Conservation (phyloP, 2,329 filamentous ascomycete species). For the Monosporascus sp. region DNA sequence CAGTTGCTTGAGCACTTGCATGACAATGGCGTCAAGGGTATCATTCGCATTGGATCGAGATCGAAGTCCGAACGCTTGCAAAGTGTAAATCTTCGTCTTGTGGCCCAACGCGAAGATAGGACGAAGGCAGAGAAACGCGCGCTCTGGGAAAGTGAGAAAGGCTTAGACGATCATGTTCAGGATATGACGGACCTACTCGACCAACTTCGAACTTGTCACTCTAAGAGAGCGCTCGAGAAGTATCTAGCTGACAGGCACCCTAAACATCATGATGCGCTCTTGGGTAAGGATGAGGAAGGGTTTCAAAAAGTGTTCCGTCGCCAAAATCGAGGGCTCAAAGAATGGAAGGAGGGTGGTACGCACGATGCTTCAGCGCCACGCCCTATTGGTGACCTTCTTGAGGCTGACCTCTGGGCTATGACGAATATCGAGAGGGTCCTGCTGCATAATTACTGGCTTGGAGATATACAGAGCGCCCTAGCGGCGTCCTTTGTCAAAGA, state of each 20-base stretch:
- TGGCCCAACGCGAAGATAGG: slow-evolving; percentile 24
- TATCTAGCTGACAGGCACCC: slow-evolving; percentile 16
- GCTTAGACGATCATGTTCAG: slow-evolving; percentile 5
- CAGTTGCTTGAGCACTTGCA: slow-evolving; percentile 57
- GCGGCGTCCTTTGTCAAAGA: slow-evolving; percentile 4
- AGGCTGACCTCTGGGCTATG: slow-evolving; percentile 14
- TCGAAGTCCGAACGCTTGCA: slow-evolving; percentile 50
- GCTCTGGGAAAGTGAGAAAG: slow-evolving; percentile 21
- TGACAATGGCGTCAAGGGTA: slow-evolving; percentile 37
- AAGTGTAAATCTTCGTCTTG: slow-evolving; percentile 41
- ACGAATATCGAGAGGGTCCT: slow-evolving; percentile 14
- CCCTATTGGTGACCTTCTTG: slow-evolving; percentile 4
- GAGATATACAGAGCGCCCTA: slow-evolving; percentile 17
- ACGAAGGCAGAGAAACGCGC: slow-evolving; percentile 35
- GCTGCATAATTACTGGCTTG: slow-evolving; percentile 26
- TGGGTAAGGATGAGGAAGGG: slow-evolving; percentile 22
- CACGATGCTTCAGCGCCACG: background rate
- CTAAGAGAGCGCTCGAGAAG: slow-evolving; percentile 7
- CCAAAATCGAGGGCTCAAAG: slow-evolving; percentile 8
- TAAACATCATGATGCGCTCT: slow-evolving; percentile 20
- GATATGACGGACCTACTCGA: background rate
- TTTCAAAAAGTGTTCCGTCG: slow-evolving; percentile 15
- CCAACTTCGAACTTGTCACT: slow-evolving; percentile 2
- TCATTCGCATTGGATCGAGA: slow-evolving; percentile 58
- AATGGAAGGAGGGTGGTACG: slow-evolving; percentile 15